A percentile compares a stretch with the other conserved stretches of the same genome.
Conservation (phyloP, 2,329 filamentous ascomycete species). For the Niveomyces coronatus region DNA sequence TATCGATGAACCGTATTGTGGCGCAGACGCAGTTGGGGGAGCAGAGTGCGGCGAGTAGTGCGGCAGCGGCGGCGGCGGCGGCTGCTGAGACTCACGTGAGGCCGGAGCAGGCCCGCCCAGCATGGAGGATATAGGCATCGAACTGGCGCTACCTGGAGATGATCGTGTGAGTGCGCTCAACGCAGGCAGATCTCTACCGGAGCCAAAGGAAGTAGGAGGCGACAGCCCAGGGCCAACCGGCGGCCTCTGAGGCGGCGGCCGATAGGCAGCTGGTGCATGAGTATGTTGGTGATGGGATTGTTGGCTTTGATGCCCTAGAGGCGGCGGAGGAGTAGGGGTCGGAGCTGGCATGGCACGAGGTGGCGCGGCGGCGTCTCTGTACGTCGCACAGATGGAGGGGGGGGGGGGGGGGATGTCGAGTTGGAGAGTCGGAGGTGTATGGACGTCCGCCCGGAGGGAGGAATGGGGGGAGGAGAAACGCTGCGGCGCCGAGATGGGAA, state of each 20-base stretch:
- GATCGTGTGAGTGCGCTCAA: conserved; percentile 39
- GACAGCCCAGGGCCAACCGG: conserved; percentile 31
- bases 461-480: no score
- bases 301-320: conserved; percentile 21
- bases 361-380: no score
- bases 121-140: conserved; percentile 54
- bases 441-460: no score
- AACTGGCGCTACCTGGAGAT: conserved; percentile 35
- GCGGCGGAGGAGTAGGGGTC: conserved; percentile 32
- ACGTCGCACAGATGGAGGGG: no score
- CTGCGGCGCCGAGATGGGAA: no score
- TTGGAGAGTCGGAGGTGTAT: no score
- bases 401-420: no score
- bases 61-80: conserved; percentile 25
- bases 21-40: conserved; percentile 29
- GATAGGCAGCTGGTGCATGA: conserved; percentile 24
- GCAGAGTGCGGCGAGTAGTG: conserved; percentile 34
- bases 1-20: conserved; percentile 36
- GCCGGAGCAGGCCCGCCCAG: conserved; percentile 39
- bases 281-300: conserved; percentile 18
- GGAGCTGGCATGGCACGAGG: conserved; percentile 25
- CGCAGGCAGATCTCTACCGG: conserved; percentile 43
- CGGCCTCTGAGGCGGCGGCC: conserved; percentile 35
- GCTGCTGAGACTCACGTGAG: conserved; percentile 31
- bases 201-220: conserved; percentile 32